Base-by-base conservation (phyloP, 768 basidiomycete species). In the Boletus barrowsii region DNA sequence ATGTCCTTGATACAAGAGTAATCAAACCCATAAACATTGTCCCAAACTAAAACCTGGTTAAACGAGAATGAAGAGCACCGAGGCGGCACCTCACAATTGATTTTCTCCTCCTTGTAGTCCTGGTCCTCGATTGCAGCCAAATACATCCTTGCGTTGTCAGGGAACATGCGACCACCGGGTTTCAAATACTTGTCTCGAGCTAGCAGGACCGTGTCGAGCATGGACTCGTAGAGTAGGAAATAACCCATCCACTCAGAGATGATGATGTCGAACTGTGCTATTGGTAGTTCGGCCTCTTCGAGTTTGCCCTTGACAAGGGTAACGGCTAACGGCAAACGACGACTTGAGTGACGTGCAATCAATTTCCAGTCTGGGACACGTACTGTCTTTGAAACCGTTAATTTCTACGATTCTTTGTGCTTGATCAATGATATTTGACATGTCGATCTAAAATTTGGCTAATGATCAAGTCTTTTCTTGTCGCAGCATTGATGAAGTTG, bases 221-320 rank as follows among this genome's bases (percentile, higher is more conserved):
- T 98, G 66, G 93, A 95, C 72, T 98, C 97, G 77, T 98, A 98
- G 33, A 99, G 83, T 47, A 98, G 79, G 82, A 98, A 98, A 76
- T 99, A 99, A 41, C 97, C 97, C 97, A 99, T 99, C 97, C 96
- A 99, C 72, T 99, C 97, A 57, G 94, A 97, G 68, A 99, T 91
- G 75, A 99, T 97, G 75, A 99, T 98, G 71, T 99, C 97, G 69
- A 93, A 98, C 71, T 95, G 77, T 58, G 90, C 75, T 66, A 96
- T 83, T 14, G 96, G 96, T 41, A 98, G 81, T 55, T 86, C 84
- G 47, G 85, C 76, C 43, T 99, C 96, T 71, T 99, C 96, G 56
- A 99, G 87, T 75, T 99, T 99, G 54, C 96, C 95, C 75, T 98
- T 98, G 62, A 98, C 87, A 53, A 98, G 86, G 39, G 91, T 94